Evolutionary conservation across 1,139 yeast genomes (phyloP).

Genomic region (Candida anutae): DNA sequence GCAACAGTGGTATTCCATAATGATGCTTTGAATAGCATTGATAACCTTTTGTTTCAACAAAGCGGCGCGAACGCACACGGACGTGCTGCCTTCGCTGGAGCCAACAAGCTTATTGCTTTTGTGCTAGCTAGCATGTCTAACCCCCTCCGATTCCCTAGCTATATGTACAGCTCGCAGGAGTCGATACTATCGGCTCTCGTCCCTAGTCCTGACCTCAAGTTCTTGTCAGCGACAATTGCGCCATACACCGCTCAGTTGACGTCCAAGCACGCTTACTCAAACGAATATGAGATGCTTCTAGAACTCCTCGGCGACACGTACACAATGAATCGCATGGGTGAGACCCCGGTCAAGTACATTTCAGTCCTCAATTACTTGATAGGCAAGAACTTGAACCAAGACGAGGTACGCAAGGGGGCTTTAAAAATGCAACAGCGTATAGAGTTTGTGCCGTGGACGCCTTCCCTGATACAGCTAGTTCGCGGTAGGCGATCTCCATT

Average conservation of each 20-base stretch:
- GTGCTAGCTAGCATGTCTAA: conserved; percentile 82
- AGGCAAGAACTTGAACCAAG: conserved; percentile 57
- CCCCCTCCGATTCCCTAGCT: conserved; percentile 85
- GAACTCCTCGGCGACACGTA: conserved; percentile 75
- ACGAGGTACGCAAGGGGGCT: conserved; percentile 74
- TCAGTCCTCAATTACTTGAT: conserved; percentile 71
- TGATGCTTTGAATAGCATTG: conserved; percentile 68
- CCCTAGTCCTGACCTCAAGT: conserved; percentile 87
- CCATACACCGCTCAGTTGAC: conserved; percentile 55
- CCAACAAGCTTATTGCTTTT: conserved; percentile 80
- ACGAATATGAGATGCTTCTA: conserved; percentile 79
- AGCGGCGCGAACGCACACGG: conserved; percentile 9
- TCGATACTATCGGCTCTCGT: conserved; percentile 76
- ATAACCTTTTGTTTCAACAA: conserved; percentile 33
- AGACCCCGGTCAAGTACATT: conserved; percentile 47
- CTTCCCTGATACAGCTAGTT: conserved; percentile 73
- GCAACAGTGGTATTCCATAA: conserved; percentile 85
- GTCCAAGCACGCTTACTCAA: conserved; percentile 48
- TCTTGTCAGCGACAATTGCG: conserved; percentile 77
- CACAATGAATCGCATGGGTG: conserved; percentile 56
- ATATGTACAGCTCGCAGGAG: conserved; percentile 80
- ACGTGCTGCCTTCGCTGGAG: conserved; percentile 54
- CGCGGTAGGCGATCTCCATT: conserved; percentile 68
- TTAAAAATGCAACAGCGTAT: conserved; percentile 72
- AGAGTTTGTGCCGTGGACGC: conserved; percentile 81